Percentiles rank a stretch among this genome's conserved stretches.
Conservation (phyloP, 441 rosid species). For the Gossypium gossypioides region DNA sequence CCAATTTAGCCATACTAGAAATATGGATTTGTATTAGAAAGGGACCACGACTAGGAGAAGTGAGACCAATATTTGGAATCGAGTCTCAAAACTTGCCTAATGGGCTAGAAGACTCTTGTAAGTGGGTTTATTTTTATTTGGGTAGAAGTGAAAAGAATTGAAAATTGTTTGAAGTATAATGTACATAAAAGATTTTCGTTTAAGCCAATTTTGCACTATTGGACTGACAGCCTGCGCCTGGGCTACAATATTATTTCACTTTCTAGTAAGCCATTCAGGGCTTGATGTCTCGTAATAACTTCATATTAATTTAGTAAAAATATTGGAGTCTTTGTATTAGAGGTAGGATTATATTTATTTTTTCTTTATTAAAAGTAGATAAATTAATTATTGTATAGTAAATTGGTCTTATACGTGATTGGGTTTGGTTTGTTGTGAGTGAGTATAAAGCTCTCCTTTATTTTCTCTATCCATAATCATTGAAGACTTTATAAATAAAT, state of each 20-base stretch:
- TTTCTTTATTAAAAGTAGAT: too few relatives aligned
- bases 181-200: neutral
- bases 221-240: neutral
- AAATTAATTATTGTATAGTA: neutral
- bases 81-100: neutral
- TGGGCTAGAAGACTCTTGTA: neutral
- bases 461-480: too few relatives aligned
- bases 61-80: too few relatives aligned
- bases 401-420: too few relatives aligned
- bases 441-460: neutral
- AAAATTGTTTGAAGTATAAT: neutral
- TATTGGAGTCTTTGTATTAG: too few relatives aligned
- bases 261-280: slow-evolving; percentile 12
- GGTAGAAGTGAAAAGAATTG: neutral
- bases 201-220: neutral
- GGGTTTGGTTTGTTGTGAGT: neutral
- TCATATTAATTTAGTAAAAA: too few relatives aligned
- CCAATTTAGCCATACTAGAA: neutral
- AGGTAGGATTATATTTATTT: too few relatives aligned
- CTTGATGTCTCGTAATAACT: too few relatives aligned
- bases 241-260: neutral
- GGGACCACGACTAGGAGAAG: neutral
- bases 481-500: too few relatives aligned
- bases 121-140: neutral
- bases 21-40: too few relatives aligned